Evolutionary conservation across 108 stramenopile species (phyloP), one percentile per base, ranked within the genome.

Genomic region (Epipyxis sp.): DNA sequence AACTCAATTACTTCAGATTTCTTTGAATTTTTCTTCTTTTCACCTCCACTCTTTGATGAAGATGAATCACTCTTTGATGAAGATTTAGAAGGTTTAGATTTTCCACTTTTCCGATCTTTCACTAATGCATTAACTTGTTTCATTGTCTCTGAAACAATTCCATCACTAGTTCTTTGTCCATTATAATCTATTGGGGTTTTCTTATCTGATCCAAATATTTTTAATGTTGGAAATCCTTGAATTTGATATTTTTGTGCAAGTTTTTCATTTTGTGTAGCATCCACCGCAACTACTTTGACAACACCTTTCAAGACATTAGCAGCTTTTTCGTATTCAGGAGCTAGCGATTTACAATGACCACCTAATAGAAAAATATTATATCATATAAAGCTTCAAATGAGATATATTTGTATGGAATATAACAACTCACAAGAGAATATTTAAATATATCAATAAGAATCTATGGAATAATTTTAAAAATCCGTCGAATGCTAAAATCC

Each of bases 201-300:
- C 85, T 86, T 86, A 76, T 86, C 85, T 3, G 82, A 79, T 13
- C 83, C 85, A 61, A 86, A 86, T 1, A 86, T 77, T 69, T 83
- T 83, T 50, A 86, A 77, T 39, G 85, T 83, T 1, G 85, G 85
- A 62, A 80, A 86, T 6, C 85, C 85, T 72, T 86, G 82, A 68
- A 79, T 37, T 41, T 79, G 62, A 67, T 79, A 79, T 0, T 67
- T 61, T 37, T 72, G 68, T 3, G 67, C 78, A 37, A 79, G 40
- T 3, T 20, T 13, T 69, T 79, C 44, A 27, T 68, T 27, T 6
- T 30, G 40, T 2, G 79, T 69, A 0, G 79, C 79, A 59, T 80
- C 79, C 45, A 80, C 74, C 1, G 86, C 82, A 16, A 72, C 86
- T 30, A 86, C 67, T 1, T 78, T 82, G 34, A 81, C 86, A 2